Evolutionary conservation across 495 filamentous ascomycete species (phyloP), one percentile per base, ranked within the genome.

Genomic region (Neurospora pannonica): DNA sequence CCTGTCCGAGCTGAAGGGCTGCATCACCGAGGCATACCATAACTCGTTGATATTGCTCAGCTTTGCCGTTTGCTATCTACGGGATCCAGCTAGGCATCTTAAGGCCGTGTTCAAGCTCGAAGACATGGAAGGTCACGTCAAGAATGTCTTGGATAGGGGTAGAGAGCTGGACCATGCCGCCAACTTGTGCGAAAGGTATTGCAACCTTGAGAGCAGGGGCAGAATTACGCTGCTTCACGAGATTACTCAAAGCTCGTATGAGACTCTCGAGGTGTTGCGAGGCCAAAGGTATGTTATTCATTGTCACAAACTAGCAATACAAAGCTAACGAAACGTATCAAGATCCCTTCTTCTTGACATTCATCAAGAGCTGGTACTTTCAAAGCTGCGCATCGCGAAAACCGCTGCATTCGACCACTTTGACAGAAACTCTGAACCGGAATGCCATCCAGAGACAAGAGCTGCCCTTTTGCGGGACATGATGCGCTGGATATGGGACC

Each of bases 401-500:
- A 76, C 70, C 13, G 81, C 79, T 19, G 38, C 76, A 34, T 79
- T 78, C 39, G 76, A 83, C 75, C 80, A 81, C 37, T 71, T 79
- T 46, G 72, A 67, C 70, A 78, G 80, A 70, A 76, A 80, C 46
- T 75, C 82, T 74, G 74, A 80, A 40, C 71, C 78, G 10, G 71
- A 48, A 38, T 84, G 81, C 37, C 71, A 76, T 15, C 74, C 69
- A 37, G 73, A 73, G 46, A 84, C 81, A 37, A 78, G 81, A 76
- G 75, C 72, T 19, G 77, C 79, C 15, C 79, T 39, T n/a, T 77
- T 79, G 28, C 46, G 31, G 4, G 40, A 78, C 38, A 80, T 81
- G 39, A n/a, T 37, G 13, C 37, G 54, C 7, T 81, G 78, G 77
- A 69, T 70, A 42, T 54, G 40, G 5, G 15, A 71, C 21, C 69